Evolutionary conservation across 1,284 basidiomycete genomes (phyloP).

Genomic region (Cystobasidiaceae sp.): DNA sequence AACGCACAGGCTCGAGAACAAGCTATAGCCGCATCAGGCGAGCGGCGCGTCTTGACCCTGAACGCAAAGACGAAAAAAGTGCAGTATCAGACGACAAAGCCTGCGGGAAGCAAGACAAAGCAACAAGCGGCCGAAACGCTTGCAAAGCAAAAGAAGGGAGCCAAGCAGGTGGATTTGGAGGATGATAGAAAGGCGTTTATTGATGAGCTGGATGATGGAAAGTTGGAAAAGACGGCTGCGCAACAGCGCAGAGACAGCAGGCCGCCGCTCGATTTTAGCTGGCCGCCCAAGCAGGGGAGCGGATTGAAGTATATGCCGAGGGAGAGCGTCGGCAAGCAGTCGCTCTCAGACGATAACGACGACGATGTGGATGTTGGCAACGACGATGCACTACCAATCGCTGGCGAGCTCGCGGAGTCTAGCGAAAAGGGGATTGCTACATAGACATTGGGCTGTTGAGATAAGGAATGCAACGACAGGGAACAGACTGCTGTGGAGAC

Average conservation of each 20-base stretch:
- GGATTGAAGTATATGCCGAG: not conserved
- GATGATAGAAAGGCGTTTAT: constrained; percentile 32
- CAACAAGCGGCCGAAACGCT: not conserved
- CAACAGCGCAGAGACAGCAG: not conserved
- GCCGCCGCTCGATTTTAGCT: not conserved
- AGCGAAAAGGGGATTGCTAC: not conserved
- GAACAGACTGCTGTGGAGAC: not conserved
- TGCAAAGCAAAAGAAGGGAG: not conserved
- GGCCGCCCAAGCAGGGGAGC: constrained; percentile 3
- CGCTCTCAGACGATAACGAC: not conserved
- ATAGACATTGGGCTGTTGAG: too few relatives aligned
- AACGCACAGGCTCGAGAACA: constrained; percentile 11
- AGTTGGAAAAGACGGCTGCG: not conserved
- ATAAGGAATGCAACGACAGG: not conserved
- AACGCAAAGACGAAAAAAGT: constrained; percentile 36
- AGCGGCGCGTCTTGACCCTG: constrained; percentile 33
- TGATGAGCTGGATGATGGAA: constrained; percentile 26
- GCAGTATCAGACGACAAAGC: constrained; percentile 34
- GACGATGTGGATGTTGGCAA: not conserved
- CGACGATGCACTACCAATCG: too few relatives aligned
- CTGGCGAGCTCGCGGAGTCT: not conserved
- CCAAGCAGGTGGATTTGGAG: constrained; percentile 6
- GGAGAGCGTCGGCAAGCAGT: constrained; percentile 6
- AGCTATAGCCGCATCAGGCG: not conserved
- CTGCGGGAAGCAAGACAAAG: constrained; percentile 1